Evolutionary conservation across 352 stramenopile genomes (phyloP).

Genomic region (Globisporangium viniferum): DNA sequence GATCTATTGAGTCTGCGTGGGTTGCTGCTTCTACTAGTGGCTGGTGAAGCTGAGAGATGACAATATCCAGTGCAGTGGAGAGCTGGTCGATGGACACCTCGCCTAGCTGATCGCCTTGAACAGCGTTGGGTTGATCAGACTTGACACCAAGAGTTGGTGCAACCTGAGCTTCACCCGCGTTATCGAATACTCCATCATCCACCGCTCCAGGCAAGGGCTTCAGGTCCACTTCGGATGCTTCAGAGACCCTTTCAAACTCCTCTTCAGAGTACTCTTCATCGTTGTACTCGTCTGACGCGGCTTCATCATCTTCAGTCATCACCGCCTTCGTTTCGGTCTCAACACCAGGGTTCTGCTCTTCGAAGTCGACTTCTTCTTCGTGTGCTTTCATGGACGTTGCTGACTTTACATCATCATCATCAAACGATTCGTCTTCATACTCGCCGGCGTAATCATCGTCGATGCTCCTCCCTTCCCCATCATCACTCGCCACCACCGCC

Average conservation of each 20-base stretch:
- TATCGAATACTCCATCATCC: not conserved
- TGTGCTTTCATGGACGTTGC: constrained; percentile 9
- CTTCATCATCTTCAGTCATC: not conserved
- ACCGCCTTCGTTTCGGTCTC: not conserved
- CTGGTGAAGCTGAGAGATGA: constrained; percentile 6
- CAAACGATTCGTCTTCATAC: constrained; percentile 53
- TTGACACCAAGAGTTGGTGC: not conserved
- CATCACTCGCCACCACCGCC: not conserved
- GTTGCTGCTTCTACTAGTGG: not conserved
- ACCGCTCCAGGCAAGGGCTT: not conserved
- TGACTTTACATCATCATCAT: constrained; percentile 31
- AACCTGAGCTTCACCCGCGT: not conserved
- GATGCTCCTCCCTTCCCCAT: constrained; percentile 8
- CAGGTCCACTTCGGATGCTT: not conserved
- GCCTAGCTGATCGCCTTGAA: not conserved
- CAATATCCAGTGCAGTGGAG: not conserved
- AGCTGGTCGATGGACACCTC: constrained; percentile 14
- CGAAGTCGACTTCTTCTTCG: not conserved
- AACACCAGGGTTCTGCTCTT: not conserved
- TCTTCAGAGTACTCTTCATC: constrained; percentile 32
- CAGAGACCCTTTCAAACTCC: constrained; percentile 31
- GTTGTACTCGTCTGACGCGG: constrained; percentile 3
- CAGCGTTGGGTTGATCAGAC: not conserved
- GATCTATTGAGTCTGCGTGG: not conserved
- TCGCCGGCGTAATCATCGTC: constrained; percentile 26